Percentiles rank a stretch among this genome's conserved stretches.
Conservation (phyloP, 441 rosid genomes). For the Raphanus hybrid region DNA sequence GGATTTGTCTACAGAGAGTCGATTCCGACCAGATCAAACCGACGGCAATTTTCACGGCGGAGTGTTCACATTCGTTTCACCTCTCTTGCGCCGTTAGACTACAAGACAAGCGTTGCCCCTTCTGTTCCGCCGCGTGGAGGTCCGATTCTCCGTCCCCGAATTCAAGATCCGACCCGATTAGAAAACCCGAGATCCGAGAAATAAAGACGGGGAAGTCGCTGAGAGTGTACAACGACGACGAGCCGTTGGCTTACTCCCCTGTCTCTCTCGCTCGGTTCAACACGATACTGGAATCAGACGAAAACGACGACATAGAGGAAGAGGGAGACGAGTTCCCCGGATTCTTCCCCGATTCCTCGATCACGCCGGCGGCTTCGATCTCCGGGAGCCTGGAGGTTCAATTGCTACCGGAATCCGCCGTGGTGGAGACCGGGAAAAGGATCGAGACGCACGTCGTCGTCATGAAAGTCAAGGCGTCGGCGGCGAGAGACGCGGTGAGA, state of each 20-base stretch:
- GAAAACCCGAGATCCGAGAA: slow-evolving; percentile 36
- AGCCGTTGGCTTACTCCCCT: slow-evolving; percentile 65
- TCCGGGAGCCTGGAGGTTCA: slow-evolving; percentile 48
- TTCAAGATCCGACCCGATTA: slow-evolving; percentile 23
- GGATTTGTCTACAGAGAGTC: slow-evolving; percentile 71
- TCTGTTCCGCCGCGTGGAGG: slow-evolving; percentile 65
- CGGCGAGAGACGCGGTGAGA: slow-evolving; percentile 35
- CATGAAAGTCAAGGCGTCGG: slow-evolving; percentile 59
- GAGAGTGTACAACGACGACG: slow-evolving; percentile 86
- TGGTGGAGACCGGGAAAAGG: slow-evolving; percentile 58
- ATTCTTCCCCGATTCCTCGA: slow-evolving; percentile 45
- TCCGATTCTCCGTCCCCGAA: neutral
- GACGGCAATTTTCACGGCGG: slow-evolving; percentile 85
- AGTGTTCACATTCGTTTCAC: slow-evolving; percentile 83
- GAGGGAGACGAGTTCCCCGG: slow-evolving; percentile 60
- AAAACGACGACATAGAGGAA: slow-evolving; percentile 52
- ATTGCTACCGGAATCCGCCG: slow-evolving; percentile 72
- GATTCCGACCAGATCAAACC: slow-evolving; percentile 54
- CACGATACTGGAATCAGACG: slow-evolving; percentile 77
- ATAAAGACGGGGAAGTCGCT: slow-evolving; percentile 49
- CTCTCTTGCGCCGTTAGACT: slow-evolving; percentile 69
- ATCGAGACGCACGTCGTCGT: slow-evolving; percentile 64
- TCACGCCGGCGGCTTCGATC: neutral
- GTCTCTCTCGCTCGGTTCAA: slow-evolving; percentile 66
- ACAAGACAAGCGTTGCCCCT: slow-evolving; percentile 66